phyloP scores from a whole-genome alignment of 129 eudicot species.

The Silybum marianum region DNA sequence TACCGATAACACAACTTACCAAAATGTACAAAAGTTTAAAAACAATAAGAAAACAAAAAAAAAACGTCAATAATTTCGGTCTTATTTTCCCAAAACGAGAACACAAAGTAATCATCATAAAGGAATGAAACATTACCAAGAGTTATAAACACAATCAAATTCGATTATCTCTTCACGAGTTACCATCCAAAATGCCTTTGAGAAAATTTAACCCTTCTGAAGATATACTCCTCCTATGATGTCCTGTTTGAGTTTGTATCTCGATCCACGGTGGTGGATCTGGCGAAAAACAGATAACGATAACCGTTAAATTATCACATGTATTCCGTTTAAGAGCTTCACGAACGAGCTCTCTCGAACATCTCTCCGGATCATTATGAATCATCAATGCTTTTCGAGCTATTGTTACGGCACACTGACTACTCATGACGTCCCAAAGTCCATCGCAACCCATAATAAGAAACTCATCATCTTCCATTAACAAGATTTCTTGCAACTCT shows the following conservation, averaged over 20 bases:
- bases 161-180: conserved; percentile 25
- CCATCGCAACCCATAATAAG: conserved; percentile 88
- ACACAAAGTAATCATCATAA: conserved; percentile 10
- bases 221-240: conserved; percentile 66
- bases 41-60: background rate
- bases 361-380: conserved; percentile 81
- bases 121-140: background rate
- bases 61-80: conserved; percentile 7
- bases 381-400: conserved; percentile 76
- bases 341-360: conserved; percentile 76
- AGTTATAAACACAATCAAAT: background rate
- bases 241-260: conserved; percentile 43
- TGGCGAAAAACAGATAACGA: conserved; percentile 70
- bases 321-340: conserved; percentile 80
- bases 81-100: conserved; percentile 26
- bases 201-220: conserved; percentile 77
- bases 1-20: conserved; percentile 32
- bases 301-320: conserved; percentile 72
- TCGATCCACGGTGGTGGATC: conserved; percentile 91
- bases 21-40: conserved; percentile 30
- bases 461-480: conserved; percentile 79
- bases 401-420: conserved; percentile 81
- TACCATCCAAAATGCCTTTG: conserved; percentile 57
- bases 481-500: conserved; percentile 59
- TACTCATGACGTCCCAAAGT: conserved; percentile 94